These are phyloP conservation scores for Alternaria postmessia DNA, from an alignment of 2,329 filamentous ascomycete genomes.

Conservation along the genomic window DNA sequence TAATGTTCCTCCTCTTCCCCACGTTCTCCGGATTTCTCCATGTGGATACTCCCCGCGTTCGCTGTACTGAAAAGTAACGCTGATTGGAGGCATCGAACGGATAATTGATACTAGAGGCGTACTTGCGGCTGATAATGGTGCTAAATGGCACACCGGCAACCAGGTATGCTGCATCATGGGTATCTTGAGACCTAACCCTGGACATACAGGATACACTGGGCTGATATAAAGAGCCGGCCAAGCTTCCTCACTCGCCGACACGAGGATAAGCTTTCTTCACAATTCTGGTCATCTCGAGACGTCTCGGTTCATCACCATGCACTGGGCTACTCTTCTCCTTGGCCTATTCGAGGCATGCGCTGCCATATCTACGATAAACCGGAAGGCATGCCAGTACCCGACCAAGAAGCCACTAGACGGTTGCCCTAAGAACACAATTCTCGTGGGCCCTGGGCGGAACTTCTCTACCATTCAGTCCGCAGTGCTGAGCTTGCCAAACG, in stretches of 20 bases:
- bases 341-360: slow-evolving; percentile 24
- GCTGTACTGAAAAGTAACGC: background rate
- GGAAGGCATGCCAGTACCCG: slow-evolving; percentile 49
- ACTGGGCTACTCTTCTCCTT: slow-evolving; percentile 10
- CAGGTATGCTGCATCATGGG: background rate
- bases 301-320: slow-evolving; percentile 17
- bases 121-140: slow-evolving; percentile 6
- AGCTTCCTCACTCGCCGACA: background rate
- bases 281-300: background rate
- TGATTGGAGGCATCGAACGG: slow-evolving; percentile 15
- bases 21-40: slow-evolving; percentile 17
- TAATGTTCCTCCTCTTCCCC: slow-evolving; percentile 25
- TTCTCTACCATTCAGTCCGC: slow-evolving; percentile 58
- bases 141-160: background rate
- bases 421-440: slow-evolving; percentile 48
- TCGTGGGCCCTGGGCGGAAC: slow-evolving; percentile 36
- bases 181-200: background rate
- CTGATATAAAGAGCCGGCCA: slow-evolving; percentile 1
- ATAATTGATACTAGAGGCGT: background rate
- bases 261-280: background rate
- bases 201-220: background rate
- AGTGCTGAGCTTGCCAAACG: slow-evolving; percentile 56
- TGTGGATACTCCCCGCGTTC: slow-evolving; percentile 24
- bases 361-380: slow-evolving; percentile 27
- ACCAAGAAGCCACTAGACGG: slow-evolving; percentile 49